Evolutionary conservation across 345 rosid genomes (phyloP), one percentile per base, ranked within the genome.

Genomic region (Nasturtium officinale): DNA sequence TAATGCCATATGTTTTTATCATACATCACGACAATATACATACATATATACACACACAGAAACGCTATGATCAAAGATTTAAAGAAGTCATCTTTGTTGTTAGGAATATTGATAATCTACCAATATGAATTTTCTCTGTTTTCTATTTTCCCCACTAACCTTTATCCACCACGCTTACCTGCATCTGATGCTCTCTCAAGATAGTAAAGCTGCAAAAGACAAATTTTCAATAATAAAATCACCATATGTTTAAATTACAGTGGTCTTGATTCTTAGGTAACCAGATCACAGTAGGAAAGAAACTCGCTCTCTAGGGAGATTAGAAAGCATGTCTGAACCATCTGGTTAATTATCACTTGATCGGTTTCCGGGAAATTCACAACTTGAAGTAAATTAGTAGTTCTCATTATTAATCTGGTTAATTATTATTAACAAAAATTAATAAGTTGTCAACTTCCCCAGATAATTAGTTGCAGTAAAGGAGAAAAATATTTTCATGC

Each of bases 141-240:
- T 33, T 12, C 28, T 18, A 3, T 7, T 35, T 52, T 29, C 61
- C 6, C 1, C 7, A 20, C 43, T 18, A n/a, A 59, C 37, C 38
- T 25, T 60, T 71, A 1, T 71, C 28, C 16, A 30, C 35, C 30
- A 51, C 2, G 12, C 4, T 37, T 47, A 43, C 28, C 29, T 30
- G 62, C 35, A 73, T 7, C 48, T 43, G 7, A 10, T 43, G 47
- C 64, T 63, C 18, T 63, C 56, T 10, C 55, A 43, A 43, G 47
- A 72, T 40, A 29, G 56, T 9, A 45, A 72, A 53, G 13, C 47
- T 53, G 62, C 63, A 51, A 53, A 72, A 62, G 5, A 11, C 17
- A 18, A 15, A 40, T 52, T 61, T 54, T 35, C 23, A 72, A 18
- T 28, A 12, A 54, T 20, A 40, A 38, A 37, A 26, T 3, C 9